Base-by-base conservation (phyloP, 2,329 filamentous ascomycete genomes). In the Cadophora malorum region DNA sequence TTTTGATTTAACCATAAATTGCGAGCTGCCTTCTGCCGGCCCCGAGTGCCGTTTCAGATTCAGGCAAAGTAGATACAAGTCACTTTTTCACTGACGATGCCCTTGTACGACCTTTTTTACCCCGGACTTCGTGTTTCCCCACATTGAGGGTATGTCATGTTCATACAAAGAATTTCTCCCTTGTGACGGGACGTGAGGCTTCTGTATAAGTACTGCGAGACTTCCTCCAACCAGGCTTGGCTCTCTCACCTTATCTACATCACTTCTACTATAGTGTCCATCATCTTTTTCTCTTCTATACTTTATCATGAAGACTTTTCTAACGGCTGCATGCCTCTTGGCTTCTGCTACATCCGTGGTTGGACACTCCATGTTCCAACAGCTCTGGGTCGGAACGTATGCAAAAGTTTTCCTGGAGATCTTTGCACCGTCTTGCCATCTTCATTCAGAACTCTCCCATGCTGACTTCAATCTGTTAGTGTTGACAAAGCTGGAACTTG, bases 401-500 rank as follows among this genome's bases (percentile, higher is more conserved):
- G 41, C 21, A 7, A n/a, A 41, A 10, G 2, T 25, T 19, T 31
- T 45, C 41, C 14, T 19, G 8, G 16, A 45, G 10, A 45, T 14
- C 16, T 45, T 14, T 31, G 5, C 19, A 14, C 21, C 16, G 28
- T 19, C 19, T 10, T 1, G 25, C 6, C 31, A 23, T 19, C 1
- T n/a, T 3, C 21, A 25, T 28, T 12, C 21, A 14, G 45, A 12
- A 49, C 9, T 49, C 12, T 28, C 12, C 50, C 41, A 49, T 50
- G 23, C 25, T 62, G 5, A 50, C 38, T 31, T 1, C 12, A 5
- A 10, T 28, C 19, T n/a, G 82, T 84, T 71, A 81, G 70, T 25
- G 83, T 83, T 72, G 79, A 80, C 79, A 70, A 79, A 78, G 78
- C 80, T 76, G 80, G 74, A 75, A 80, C 66, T 49, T 87, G 85